These are phyloP conservation scores for Neurospora crassa DNA, from an alignment of 2,329 filamentous ascomycete genomes.

Conservation along the genomic window DNA sequence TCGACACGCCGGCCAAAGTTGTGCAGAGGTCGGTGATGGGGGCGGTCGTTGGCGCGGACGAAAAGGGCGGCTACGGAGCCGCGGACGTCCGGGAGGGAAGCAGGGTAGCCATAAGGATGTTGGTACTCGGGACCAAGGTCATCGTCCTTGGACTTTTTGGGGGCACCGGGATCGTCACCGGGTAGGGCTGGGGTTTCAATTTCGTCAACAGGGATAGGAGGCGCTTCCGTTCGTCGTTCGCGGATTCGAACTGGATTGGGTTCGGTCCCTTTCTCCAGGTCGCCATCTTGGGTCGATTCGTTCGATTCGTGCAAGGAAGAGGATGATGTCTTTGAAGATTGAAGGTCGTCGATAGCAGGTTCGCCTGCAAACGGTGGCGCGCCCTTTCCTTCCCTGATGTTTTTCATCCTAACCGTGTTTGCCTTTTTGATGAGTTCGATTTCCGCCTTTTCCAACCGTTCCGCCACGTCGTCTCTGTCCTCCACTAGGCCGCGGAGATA, in stretches of 20 bases:
- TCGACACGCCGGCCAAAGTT: constrained; percentile 69
- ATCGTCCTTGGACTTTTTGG: constrained; percentile 26
- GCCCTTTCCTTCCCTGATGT: constrained; percentile 15
- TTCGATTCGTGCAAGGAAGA: not conserved
- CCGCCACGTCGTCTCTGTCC: constrained; percentile 63
- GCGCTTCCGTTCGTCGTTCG: not conserved
- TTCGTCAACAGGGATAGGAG: not conserved
- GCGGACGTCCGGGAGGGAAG: constrained; percentile 22
- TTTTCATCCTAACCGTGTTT: constrained; percentile 52
- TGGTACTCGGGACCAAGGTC: constrained; percentile 34
- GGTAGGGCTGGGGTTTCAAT: constrained; percentile 8
- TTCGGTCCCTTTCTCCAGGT: constrained; percentile 12
- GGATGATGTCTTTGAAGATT: not conserved
- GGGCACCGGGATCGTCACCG: constrained; percentile 9
- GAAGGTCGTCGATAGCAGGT: not conserved
- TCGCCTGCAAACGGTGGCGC: not conserved
- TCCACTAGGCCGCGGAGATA: constrained; percentile 69
- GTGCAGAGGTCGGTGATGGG: constrained; percentile 57
- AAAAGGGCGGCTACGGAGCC: constrained; percentile 56
- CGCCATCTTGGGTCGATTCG: constrained; percentile 6
- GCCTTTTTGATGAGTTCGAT: constrained; percentile 69
- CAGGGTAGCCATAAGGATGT: constrained; percentile 23
- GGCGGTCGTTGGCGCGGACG: constrained; percentile 57
- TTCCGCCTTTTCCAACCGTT: constrained; percentile 75
- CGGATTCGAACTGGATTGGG: constrained; percentile 1